These are phyloP conservation scores for Amphichorda felina DNA, from an alignment of 2,329 filamentous ascomycete species.

Conservation along the genomic window DNA sequence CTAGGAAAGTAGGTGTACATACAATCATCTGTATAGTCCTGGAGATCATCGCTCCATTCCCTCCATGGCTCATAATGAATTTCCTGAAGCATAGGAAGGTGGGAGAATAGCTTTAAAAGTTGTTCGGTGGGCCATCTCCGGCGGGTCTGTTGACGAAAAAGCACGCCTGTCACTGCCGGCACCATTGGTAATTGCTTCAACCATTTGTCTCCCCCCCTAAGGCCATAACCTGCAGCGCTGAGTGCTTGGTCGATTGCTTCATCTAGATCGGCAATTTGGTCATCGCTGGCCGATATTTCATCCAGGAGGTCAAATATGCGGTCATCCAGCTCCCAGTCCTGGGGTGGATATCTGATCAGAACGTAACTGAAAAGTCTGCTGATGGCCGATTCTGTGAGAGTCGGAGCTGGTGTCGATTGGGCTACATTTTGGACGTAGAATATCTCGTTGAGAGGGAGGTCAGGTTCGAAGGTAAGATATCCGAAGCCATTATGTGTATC, in stretches of 20 bases:
- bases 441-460: neutral
- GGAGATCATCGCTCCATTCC: slow-evolving; percentile 12
- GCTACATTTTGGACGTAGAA: neutral
- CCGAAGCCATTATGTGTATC: neutral
- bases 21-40: slow-evolving; percentile 14
- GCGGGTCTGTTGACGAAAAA: slow-evolving; percentile 23
- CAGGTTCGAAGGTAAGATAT: neutral
- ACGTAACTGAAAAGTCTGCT: neutral
- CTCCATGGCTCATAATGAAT: slow-evolving; percentile 26
- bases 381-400: neutral
- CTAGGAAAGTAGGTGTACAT: slow-evolving; percentile 6
- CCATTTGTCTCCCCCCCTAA: neutral
- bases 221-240: neutral
- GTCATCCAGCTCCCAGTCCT: neutral
- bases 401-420: neutral
- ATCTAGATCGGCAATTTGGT: too few species aligned
- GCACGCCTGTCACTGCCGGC: slow-evolving; percentile 12
- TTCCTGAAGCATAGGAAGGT: slow-evolving; percentile 21
- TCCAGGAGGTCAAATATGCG: neutral
- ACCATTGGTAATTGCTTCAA: neutral
- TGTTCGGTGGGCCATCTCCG: slow-evolving; percentile 18
- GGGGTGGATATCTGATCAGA: neutral
- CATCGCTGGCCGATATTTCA: neutral
- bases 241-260: neutral
- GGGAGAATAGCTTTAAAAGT: slow-evolving; percentile 18